Base-by-base conservation (phyloP, 139 green algal genomes). In the Yamagishiella unicocca region DNA sequence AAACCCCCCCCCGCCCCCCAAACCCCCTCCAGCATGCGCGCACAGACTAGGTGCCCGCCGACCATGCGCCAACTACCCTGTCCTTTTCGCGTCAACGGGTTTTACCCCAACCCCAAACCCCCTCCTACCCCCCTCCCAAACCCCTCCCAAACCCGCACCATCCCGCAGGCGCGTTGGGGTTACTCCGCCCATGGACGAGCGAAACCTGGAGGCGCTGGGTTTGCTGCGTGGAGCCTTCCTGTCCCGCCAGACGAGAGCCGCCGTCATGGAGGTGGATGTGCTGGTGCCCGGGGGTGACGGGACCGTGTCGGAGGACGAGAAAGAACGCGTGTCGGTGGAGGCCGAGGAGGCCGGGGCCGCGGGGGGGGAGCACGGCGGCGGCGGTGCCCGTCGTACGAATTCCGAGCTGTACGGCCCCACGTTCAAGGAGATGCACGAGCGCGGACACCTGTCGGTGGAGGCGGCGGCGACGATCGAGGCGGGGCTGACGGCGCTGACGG, bases 221-320 rank as follows among this genome's bases (percentile, higher is more conserved):
- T 19, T 42, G 38, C 77, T 84, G 7, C 54, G 54, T 0, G 77
- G n/a, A 37, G 77, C 77, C 37, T 84, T 84, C 55, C 33, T 84
- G 21, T 42, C 31, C 43, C 55, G 58, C 17, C 77, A 84, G 77
- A 74, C 77, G 0, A 55, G 77, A 10, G 25, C 55, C 24, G 77
- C 77, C 25, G 77, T 84, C 0, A 84, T 84, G 77, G 77, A 84
- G 77, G 77, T 84, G 12, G 77, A 84, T 38, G 77, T 84, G 37
- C 77, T 84, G 9, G 77, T 84, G 27, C 77, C 77, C 1, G 75
- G 31, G 31, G 27, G 31, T 33, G 75, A 68, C 31, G 31, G 3
- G n/a, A n/a, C n/a, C n/a, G n/a, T n/a, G n/a, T n/a, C n/a, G n/a
- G n/a, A n/a, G 31, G 50, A 70, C 8, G 75, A 70, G 31, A 27